These are phyloP conservation scores for Pythium phragmiticola DNA, from an alignment of 352 stramenopile genomes.

Conservation along the genomic window DNA sequence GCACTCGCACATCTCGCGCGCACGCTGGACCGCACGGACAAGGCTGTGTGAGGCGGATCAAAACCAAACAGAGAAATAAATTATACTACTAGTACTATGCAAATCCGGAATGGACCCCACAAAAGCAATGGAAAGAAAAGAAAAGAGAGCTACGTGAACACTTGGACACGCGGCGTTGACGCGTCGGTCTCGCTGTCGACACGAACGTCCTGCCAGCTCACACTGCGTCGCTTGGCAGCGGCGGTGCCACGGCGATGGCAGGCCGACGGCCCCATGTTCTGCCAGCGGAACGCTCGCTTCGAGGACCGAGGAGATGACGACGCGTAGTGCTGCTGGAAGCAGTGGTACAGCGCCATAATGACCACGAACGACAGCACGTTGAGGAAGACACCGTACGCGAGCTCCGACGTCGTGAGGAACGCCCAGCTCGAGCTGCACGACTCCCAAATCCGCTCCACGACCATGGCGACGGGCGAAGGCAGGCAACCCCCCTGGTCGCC, in stretches of 20 bases:
- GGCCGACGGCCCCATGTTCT: background rate
- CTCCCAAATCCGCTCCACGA: conserved; percentile 36
- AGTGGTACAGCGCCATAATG: conserved; percentile 63
- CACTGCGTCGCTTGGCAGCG: conserved; percentile 27
- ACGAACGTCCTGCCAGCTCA: conserved; percentile 32
- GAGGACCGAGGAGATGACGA: background rate
- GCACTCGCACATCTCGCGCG: conserved; percentile 73
- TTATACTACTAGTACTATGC: conserved; percentile 14
- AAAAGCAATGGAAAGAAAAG: background rate
- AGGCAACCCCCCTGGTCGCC: conserved; percentile 31
- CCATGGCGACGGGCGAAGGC: conserved; percentile 31
- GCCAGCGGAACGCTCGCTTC: conserved; percentile 16
- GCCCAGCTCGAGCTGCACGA: conserved; percentile 42
- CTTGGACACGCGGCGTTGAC: conserved; percentile 14
- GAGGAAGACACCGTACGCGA: conserved; percentile 61
- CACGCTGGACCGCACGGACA: conserved; percentile 57
- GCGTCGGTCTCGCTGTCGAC: conserved; percentile 4
- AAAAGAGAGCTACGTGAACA: conserved; percentile 20
- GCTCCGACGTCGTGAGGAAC: conserved; percentile 55
- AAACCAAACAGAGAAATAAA: conserved; percentile 19
- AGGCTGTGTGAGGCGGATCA: conserved; percentile 2
- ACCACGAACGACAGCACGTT: conserved; percentile 73
- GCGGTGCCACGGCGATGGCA: background rate
- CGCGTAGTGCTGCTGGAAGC: conserved; percentile 40
- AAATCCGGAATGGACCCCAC: background rate